Percentiles rank a stretch among this genome's conserved stretches.
These are phyloP conservation scores for Gynochthodes officinalis DNA, from an alignment of 257 asterid species.

Conservation along the genomic window DNA sequence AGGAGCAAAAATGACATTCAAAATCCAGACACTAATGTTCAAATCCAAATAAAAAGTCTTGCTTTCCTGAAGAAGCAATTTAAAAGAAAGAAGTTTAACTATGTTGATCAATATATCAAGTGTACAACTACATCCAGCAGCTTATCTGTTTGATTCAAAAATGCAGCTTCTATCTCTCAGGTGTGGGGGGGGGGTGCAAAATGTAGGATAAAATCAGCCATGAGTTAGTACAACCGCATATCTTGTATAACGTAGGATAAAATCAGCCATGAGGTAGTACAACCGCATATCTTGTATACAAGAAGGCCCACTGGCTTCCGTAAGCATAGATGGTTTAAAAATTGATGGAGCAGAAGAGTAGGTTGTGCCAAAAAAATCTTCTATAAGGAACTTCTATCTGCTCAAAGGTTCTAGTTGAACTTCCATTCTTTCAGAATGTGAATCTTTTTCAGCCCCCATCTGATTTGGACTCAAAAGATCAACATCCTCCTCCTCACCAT, in stretches of 20 bases:
- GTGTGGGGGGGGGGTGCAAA: no score
- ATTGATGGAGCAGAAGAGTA: neutral
- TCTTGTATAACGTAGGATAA: neutral
- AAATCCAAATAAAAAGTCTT: neutral
- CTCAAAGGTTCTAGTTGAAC: conserved; percentile 81
- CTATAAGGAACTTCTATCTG: conserved; percentile 40
- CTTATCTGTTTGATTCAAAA: neutral
- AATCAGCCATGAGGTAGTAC: neutral
- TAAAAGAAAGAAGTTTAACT: neutral
- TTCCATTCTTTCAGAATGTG: conserved; percentile 65
- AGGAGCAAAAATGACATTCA: neutral
- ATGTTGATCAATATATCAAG: conserved; percentile 7
- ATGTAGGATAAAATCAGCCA: neutral
- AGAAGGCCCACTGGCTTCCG: conserved; percentile 5
- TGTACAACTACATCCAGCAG: conserved; percentile 15
- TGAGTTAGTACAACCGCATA: neutral
- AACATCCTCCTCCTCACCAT: conserved; percentile 59
- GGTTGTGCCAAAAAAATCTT: conserved; percentile 11
- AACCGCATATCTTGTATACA: conserved; percentile 7
- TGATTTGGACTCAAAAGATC: conserved; percentile 62
- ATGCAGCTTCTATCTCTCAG: conserved; percentile 10
- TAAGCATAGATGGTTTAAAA: conserved; percentile 2
- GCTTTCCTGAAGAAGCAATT: neutral
- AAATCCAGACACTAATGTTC: neutral
- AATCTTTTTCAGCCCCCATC: conserved; percentile 42